These are phyloP conservation scores for Cyamopsis tetragonoloba DNA, from an alignment of 306 rosid species.

Conservation along the genomic window DNA sequence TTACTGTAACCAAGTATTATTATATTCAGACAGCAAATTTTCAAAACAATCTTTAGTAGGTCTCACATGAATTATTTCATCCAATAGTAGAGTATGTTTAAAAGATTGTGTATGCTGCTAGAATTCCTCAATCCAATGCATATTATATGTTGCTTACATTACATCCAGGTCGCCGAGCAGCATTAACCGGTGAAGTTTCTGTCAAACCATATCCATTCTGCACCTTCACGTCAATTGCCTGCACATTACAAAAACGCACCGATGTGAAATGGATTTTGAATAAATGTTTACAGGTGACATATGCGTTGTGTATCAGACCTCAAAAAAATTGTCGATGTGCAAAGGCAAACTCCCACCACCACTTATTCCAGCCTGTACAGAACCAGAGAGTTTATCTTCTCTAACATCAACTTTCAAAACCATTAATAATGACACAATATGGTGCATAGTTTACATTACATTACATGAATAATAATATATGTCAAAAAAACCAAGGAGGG, in stretches of 20 bases:
- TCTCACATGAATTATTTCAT: too few species aligned
- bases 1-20: background rate
- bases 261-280: background rate
- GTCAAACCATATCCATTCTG: constrained; percentile 98
- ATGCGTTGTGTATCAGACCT: constrained; percentile 46
- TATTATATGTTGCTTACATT: constrained; percentile 88
- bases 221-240: constrained; percentile 83
- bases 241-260: constrained; percentile 27
- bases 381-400: constrained; percentile 32
- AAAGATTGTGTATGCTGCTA: too few species aligned
- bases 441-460: background rate
- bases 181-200: constrained; percentile 79
- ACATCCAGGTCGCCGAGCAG: constrained; percentile 69
- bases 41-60: background rate
- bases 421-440: constrained; percentile 1
- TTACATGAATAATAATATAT: background rate
- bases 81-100: too few species aligned
- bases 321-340: constrained; percentile 75
- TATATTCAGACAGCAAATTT: background rate
- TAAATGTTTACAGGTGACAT: background rate
- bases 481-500: background rate
- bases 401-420: constrained; percentile 24
- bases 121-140: too few species aligned
- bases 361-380: constrained; percentile 85
- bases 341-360: constrained; percentile 84